Conservation (phyloP, 2,329 filamentous ascomycete genomes). For the Curvularia lunata region DNA sequence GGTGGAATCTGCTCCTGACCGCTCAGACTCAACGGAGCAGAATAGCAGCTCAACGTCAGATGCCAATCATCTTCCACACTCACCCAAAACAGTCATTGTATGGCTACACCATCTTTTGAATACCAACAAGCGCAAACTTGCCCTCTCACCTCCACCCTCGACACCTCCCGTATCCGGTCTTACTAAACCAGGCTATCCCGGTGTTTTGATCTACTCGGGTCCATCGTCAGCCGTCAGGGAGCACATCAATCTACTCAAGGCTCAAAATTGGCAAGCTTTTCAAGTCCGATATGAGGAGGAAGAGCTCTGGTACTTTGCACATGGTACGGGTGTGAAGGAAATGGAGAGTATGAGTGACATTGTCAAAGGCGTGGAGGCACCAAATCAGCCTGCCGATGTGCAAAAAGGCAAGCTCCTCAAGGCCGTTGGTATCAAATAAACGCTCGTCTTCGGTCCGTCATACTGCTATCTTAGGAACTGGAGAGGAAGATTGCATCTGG, state of each 20-base stretch:
- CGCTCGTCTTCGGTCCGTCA: background rate
- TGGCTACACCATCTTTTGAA: conserved; percentile 57
- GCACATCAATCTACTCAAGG: conserved; percentile 53
- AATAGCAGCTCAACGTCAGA: background rate
- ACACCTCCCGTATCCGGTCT: conserved; percentile 47
- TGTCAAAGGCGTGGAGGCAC: conserved; percentile 44
- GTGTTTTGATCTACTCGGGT: conserved; percentile 54
- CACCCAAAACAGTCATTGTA: conserved; percentile 50
- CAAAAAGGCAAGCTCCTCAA: conserved; percentile 42
- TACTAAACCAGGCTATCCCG: conserved; percentile 57
- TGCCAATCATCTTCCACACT: background rate
- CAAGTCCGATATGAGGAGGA: conserved; percentile 52
- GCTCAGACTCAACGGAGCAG: background rate
- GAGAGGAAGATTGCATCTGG: too few species aligned
- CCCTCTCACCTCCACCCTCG: conserved; percentile 42
- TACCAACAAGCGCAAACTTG: conserved; percentile 55
- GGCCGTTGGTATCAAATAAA: conserved; percentile 46
- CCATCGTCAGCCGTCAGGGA: conserved; percentile 47
- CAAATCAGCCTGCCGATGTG: conserved; percentile 6
- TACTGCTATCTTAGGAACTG: background rate
- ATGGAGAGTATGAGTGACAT: conserved; percentile 55
- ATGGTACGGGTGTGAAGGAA: conserved; percentile 51
- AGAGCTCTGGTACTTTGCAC: conserved; percentile 49
- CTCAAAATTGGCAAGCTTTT: conserved; percentile 55
- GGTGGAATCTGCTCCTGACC: conserved; percentile 7